Base-by-base conservation (phyloP, 1,139 yeast genomes). In the Debaryomycetaceae sp. region DNA sequence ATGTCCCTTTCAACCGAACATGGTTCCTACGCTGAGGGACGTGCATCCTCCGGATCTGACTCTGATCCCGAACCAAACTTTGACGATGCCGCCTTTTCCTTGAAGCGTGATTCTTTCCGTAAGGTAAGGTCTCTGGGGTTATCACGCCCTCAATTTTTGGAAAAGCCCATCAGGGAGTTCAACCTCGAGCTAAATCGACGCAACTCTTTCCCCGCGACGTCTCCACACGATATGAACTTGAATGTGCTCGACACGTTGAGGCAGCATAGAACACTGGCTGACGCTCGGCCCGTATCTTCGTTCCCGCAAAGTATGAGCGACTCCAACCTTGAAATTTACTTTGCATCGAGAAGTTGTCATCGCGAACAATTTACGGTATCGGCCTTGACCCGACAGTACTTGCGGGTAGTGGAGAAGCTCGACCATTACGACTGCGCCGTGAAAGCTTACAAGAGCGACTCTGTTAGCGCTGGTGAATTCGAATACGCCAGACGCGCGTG, bases 181-280 rank as follows among this genome's bases (percentile, higher is more conserved):
- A 47, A 44, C 22, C 32, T 32, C 13, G 47, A 46, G 11, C 43
- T 66, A 33, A 57, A 59, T 29, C 46, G 76, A 35, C 51, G 77
- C 30, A 53, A 55, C 30, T 68, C 77, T 1, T 59, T 38, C 29
- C 77, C 77, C 2, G 52, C 48, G 25, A 28, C 52, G 6, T 25
- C 29, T 4, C 30, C 37, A 4, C 32, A 41, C 6, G 69, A 64
- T 16, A 37, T 48, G 4, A 60, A 56, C 30, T 39, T 58, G 18
- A 51, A 55, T 30, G 44, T 51, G 2, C 41, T 61, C 25, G 60
- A 49, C 25, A 33, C 37, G 4, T 43, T 33, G 38, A 49, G 36
- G 24, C 39, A 34, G 13, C 34, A 30, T 10, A 13, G 16, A n/a
- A n/a, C n/a, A n/a, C n/a, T n/a, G n/a, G n/a, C n/a, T n/a, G n/a